Base-by-base conservation (phyloP, 176 grass and related monocot species). In the Thinopyrum elongatum region DNA sequence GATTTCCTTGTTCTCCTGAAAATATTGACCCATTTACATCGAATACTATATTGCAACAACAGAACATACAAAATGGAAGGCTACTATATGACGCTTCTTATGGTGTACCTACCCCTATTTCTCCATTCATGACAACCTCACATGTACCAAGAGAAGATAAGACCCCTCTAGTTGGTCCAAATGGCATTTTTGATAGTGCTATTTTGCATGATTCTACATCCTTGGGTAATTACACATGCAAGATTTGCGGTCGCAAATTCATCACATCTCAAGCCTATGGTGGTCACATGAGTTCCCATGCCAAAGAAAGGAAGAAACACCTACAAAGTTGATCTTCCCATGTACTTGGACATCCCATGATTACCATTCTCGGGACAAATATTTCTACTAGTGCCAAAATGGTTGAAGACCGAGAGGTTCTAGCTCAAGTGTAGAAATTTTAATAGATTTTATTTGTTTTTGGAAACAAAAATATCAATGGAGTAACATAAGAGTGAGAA, bases 261-360 rank as follows among this genome's bases (percentile, higher is more conserved):
- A 4, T 3, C 4, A 15, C 68, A 4, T 58, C 29, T 53, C 85
- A 87, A 53, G 78, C 85, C 12, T 87, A 74, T 10, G 85, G 85
- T 29, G 85, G 85, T 21, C 85, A 87, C 58, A 81, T 65, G 85
- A 87, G 85, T 49, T n/a, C 13, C 7, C 85, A 87, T 36, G 80
- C 68, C 69, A 87, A 87, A 38, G 15, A 9, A 22, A 71, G n/a
- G 34, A 86, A 63, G 66, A 80, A 62, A 16, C 46, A 30, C 0
- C 26, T 62, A 8, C 2, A n/a, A 4, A 10, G 3, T 33, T 76
- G 8, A 53, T 55, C 19, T 53, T 58, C 7, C 19, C 19, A 9
- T 58, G 55, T 7, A 22, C 2, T 57, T 57, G 53, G 55, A 58
- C 55, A 58, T 58, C 55, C 55, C 17, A 58, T 58, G 19, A 9